Base-by-base conservation (phyloP, 768 basidiomycete species). In the Leccinum subgranulosum region DNA sequence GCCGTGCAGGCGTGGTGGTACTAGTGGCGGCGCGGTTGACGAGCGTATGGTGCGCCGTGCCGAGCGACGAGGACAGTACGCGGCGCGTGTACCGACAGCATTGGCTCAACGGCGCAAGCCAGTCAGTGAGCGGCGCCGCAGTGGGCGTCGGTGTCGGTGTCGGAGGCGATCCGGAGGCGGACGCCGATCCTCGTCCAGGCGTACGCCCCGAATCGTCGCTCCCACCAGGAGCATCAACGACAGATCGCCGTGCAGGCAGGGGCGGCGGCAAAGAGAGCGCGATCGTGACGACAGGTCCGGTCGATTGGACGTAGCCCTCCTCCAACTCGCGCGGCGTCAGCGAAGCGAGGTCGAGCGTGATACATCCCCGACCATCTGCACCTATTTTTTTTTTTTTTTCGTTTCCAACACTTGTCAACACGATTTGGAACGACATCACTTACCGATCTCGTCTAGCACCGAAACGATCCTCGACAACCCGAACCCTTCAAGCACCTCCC, bases 101-200 rank as follows among this genome's bases (percentile, higher is more conserved):
- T 29, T 76, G 76, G 25, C 76, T 76, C 29, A 91, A 77, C 0
- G 87, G 82, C 4, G 73, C 70, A 1, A 84, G 63, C 84, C 87
- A 56, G 58, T 73, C 31, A 3, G 31, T 11, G 19, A 50, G 27
- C 25, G 25, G 23, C 48, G 10, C n/a, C 17, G 25, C 17, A 12
- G 14, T 27, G 23, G 27, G 9, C 17, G 12, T 25, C 47, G 47
- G 47, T 27, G 23, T 21, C 25, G 27, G 27, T n/a, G 48, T n/a
- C 36, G 17, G 36, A 39, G 36, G 36, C 36, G 36, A 39, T 39
- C 3, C 36, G 0, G 39, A 41, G 39, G 39, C 39, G n/a, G n/a
- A 2, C n/a, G 9, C n/a, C 34, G 34, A 34, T 46, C 19, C 19
- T 46, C 9, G 17, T 23, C 12, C 21, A 12, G 21, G 21, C 19